Evolutionary conservation across 129 eudicot species (phyloP), one percentile per base, ranked within the genome.

Genomic region (Arctium minus): DNA sequence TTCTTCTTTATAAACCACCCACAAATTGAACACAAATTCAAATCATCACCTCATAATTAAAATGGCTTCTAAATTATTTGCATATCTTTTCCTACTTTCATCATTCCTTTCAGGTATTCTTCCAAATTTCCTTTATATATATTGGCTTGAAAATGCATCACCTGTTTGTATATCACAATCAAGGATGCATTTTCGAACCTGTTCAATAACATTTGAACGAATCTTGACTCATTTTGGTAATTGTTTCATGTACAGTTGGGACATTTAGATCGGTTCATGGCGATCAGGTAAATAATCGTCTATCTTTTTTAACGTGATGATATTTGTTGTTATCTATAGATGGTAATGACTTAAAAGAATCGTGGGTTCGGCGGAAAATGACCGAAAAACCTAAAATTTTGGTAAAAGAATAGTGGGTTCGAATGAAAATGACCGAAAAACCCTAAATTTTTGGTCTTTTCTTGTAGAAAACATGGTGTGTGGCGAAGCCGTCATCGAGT

Each of bases 381-480:
- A 42, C 8, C 8, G 31, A 70, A 13, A 42, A 10, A 30, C 12
- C 33, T 17, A 12, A 42, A 38, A 0, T 22, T 22, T 22, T 22
- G 27, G 27, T 22, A 22, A 22, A 22, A 22, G 27, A 22, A 22
- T 2, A 0, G 3, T 2, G 36, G 36, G 36, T 2, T 33, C 36
- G 36, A 0, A 33, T 33, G 36, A 33, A 33, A 44, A 68, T 1
- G 72, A 42, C 9, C 8, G 10, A 70, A 13, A 44, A 11, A 30
- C 13, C n/a, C 35, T 15, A 50, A 50, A 30, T 2, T 71, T 50
- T 53, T 9, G 7, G 30, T 3, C 22, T 46, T 46, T 4, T 46
- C 75, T 32, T 82, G 79, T 87, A 94, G 98, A 94, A 89, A 92
- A 94, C 91, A 15, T 94, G 98, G 98, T 94, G 98, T 78, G 96